Evolutionary conservation across 2,329 filamentous ascomycete species (phyloP), one percentile per base, ranked within the genome.

Genomic region (Talaromyces sp.): DNA sequence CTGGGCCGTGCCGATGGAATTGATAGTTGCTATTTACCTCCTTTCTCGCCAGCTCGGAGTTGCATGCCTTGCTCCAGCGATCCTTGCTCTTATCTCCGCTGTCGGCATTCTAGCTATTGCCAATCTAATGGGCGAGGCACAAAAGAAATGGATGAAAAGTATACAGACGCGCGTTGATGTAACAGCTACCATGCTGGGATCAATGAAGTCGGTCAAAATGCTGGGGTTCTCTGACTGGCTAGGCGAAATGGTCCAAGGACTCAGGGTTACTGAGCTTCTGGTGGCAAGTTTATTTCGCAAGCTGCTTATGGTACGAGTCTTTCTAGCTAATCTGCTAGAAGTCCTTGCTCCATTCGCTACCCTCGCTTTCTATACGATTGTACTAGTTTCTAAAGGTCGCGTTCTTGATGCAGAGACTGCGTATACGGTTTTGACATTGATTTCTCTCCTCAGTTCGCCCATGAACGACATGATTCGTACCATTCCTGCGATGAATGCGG

Each of bases 191-290:
- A 80, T 83, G 68, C 73, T 85, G 0, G 78, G 77, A 5, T 80
- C 79, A 17, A 84, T 86, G 74, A 85, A 84, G 68, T 80, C 79
- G n/a, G 76, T 85, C 60, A 85, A 84, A 67, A 79, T 85, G 63
- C 76, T 81, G 0, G 83, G 83, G 0, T 71, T 85, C 8, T 80
- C 77, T 34, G 72, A 78, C 17, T 76, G 76, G 6, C 68, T 82
- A 5, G 73, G 76, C 64, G 73, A 70, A 8, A 74, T 72, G 11
- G 71, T 82, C 4, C 77, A 81, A 56, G 72, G 70, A 3, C 69
- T 82, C 2, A 75, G 80, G 4, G 66, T 76, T 17, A 71, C 75
- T n/a, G 81, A 83, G 62, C 59, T 83, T 27, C 68, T 72, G 1
- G 76, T 79, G 29, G 81, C 79, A 3, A 76, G 75, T 59, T 71